Base-by-base conservation (phyloP, 129 eudicot genomes). In the Ambrosia trifida region DNA sequence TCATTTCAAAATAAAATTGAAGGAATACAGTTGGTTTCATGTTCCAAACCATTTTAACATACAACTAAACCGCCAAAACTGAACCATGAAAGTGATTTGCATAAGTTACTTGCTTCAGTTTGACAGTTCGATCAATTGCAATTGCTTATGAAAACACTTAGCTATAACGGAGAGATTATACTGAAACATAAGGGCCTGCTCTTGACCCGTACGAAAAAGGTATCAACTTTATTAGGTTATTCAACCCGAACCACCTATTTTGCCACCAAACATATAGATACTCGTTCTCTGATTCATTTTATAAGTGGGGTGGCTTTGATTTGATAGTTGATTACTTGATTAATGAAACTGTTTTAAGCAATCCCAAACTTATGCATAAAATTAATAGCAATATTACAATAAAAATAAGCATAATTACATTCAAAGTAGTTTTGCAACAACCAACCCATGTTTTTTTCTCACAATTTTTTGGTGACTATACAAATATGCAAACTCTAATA, bases 401-500 rank as follows among this genome's bases (percentile, higher is more conserved):
- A 10, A 4, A 56, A 12, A 59, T 4, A 57, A 64, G 33, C 75
- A 76, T 68, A 70, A 30, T 49, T 40, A 16, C 64, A 53, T 41
- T 63, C 32, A 52, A 64, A n/a, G 66, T 77, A 77, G 56, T 43
- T 69, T 77, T 40, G 72, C 76, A 77, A 52, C 20, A 69, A 30
- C 65, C 70, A 69, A 77, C 65, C 57, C 13, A 69, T 50, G 58
- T 64, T 71, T 71, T 63, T 56, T 4, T 12, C 38, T 24, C 63
- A 62, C 52, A 77, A 68, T 49, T 77, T 47, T 47, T 60, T 65
- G 50, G 20, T 24, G 64, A 72, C 53, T 78, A 65, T 65, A 72
- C 82, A 24, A 53, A 59, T 53, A 69, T 54, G 61, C 78, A 77
- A 77, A 51, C 45, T 7, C 40, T 50, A 47, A 31, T 0, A 64